These are phyloP conservation scores for Mucor circinelloides DNA, from an alignment of 371 early-diverging fungal species.

Conservation along the genomic window DNA sequence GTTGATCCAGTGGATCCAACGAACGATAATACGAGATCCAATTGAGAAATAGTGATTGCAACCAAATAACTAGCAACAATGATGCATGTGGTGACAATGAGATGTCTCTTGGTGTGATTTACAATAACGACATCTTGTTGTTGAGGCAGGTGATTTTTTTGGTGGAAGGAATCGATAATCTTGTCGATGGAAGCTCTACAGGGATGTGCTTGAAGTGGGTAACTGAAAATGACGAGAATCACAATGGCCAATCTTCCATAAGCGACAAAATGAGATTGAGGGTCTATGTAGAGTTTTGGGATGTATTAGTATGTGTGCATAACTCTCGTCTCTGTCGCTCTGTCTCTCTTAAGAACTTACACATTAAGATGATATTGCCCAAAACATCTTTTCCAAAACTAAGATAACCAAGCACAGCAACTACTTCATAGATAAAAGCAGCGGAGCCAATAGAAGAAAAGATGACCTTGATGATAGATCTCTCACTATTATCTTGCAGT, in stretches of 20 bases:
- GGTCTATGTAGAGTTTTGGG: slow-evolving; percentile 64
- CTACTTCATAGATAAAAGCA: slow-evolving; percentile 80
- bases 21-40: slow-evolving; percentile 86
- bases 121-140: slow-evolving; percentile 22
- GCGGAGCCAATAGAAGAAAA: slow-evolving; percentile 78
- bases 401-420: slow-evolving; percentile 95
- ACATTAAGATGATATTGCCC: slow-evolving; percentile 91
- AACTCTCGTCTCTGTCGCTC: background rate
- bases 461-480: slow-evolving; percentile 69
- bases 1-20: slow-evolving; percentile 99
- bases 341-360: slow-evolving; percentile 44
- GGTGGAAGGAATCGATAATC: slow-evolving; percentile 46
- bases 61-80: slow-evolving; percentile 70
- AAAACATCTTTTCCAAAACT: slow-evolving; percentile 88
- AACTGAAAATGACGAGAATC: slow-evolving; percentile 91
- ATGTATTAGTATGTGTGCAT: background rate
- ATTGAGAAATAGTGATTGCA: slow-evolving; percentile 75
- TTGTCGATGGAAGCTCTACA: slow-evolving; percentile 93
- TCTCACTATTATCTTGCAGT: slow-evolving; percentile 76
- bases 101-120: slow-evolving; percentile 42
- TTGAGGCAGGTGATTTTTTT: background rate
- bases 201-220: slow-evolving; percentile 99
- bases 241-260: slow-evolving; percentile 90
- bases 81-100: slow-evolving; percentile 69
- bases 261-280: slow-evolving; percentile 74